These are phyloP conservation scores for Colletotrichum echinochloae DNA, from an alignment of 2,329 filamentous ascomycete species.

Conservation along the genomic window DNA sequence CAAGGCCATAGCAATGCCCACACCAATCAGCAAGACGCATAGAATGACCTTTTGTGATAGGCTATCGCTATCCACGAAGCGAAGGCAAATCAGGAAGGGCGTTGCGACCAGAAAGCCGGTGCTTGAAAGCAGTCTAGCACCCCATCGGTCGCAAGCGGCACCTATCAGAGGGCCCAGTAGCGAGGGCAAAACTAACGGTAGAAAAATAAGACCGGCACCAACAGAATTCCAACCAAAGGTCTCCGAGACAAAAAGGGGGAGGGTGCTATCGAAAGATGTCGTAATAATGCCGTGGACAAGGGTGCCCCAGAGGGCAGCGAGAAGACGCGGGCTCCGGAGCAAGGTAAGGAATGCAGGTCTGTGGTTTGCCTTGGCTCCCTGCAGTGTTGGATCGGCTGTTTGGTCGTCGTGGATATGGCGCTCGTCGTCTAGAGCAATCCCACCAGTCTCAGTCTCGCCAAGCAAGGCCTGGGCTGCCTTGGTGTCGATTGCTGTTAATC, in stretches of 20 bases:
- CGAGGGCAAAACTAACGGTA: conserved; percentile 49
- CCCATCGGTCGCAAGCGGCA: conserved; percentile 47
- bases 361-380: conserved; percentile 45
- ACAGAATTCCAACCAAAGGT: conserved; percentile 46
- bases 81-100: conserved; percentile 50
- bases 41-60: conserved; percentile 43
- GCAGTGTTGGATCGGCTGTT: not conserved
- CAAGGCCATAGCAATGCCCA: conserved; percentile 48
- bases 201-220: not conserved
- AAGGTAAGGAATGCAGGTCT: conserved; percentile 39
- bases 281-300: conserved; percentile 49
- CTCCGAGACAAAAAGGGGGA: conserved; percentile 48
- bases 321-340: conserved; percentile 48
- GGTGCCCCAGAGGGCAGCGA: conserved; percentile 51
- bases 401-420: not conserved
- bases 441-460: not conserved
- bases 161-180: conserved; percentile 47
- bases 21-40: conserved; percentile 44
- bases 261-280: conserved; percentile 51
- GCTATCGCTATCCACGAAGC: conserved; percentile 47
- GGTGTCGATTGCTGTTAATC: conserved; percentile 48
- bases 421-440: not conserved
- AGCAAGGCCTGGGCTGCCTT: not conserved
- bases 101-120: conserved; percentile 49
- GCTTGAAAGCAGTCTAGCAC: conserved; percentile 50